These are phyloP conservation scores for Cenococcum geophilum DNA, from an alignment of 495 filamentous ascomycete species.

Conservation along the genomic window DNA sequence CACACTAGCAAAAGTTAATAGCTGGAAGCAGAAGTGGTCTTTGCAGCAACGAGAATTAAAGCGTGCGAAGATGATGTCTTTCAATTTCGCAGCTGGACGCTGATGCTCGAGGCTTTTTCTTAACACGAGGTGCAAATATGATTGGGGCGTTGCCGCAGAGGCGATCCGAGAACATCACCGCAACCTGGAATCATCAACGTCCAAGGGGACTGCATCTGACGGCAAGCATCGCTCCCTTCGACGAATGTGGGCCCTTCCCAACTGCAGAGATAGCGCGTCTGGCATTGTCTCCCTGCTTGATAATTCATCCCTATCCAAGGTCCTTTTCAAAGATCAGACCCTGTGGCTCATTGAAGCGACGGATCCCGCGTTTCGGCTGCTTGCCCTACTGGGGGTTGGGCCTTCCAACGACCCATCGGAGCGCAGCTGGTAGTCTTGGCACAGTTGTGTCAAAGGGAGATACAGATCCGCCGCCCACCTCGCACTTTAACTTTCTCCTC, in stretches of 20 bases:
- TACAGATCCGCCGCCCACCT: conserved; percentile 13
- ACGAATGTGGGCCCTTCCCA: not conserved
- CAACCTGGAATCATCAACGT: not conserved
- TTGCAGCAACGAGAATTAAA: not conserved
- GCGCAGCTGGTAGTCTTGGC: conserved; percentile 1
- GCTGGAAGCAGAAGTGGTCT: not conserved
- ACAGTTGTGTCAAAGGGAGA: conserved; percentile 11
- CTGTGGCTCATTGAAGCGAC: not conserved
- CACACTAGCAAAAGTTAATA: not conserved
- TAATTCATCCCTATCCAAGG: too few relatives aligned
- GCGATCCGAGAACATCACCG: conserved; percentile 1
- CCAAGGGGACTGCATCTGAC: not conserved
- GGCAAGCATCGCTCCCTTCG: not conserved
- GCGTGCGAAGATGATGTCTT: not conserved
- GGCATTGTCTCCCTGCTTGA: too few relatives aligned
- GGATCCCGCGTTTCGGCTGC: not conserved
- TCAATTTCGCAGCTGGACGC: conserved; percentile 1
- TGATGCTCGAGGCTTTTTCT: conserved; percentile 16
- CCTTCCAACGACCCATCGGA: conserved; percentile 2
- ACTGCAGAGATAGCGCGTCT: not conserved
- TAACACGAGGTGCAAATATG: conserved; percentile 16
- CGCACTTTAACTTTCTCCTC: conserved; percentile 12
- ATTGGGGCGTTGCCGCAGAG: not conserved
- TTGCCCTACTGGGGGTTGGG: not conserved
- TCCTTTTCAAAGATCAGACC: not conserved